Evolutionary conservation across 768 basidiomycete genomes (phyloP), one percentile per base, ranked within the genome.

Genomic region (Lactifluus subvellereus): DNA sequence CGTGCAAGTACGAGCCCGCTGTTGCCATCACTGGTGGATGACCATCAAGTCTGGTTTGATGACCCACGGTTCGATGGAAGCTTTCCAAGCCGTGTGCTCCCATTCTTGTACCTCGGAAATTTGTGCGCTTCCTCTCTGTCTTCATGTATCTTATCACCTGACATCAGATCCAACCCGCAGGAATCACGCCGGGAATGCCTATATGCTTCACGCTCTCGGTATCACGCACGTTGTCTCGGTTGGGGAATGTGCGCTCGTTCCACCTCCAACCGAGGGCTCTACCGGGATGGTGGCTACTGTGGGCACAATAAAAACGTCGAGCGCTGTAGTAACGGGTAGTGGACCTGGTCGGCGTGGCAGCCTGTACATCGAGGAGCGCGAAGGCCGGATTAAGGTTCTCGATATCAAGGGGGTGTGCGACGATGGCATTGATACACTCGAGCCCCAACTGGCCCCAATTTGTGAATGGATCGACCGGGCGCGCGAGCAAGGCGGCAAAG

Each of bases 161-260:
- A 68, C 68, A 18, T 59, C 13, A 11, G 49, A 53, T 55, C 27
- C 61, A 9, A 50, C 27, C 48, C 45, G 48, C 64, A 93, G 93
- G 73, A 92, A 94, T 69, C 96, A 98, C 69, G 96, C 96, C 0
- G 79, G 87, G 32, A 98, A 98, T 74, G 94, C 86, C 57, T 91
- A 91, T 70, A 97, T 98, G 94, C 84, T 98, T 3, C 90, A 94
- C 69, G 92, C 93, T 3, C 82, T 98, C 16, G 94, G 94, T 30
- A 95, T 98, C 69, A 96, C 94, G 2, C 95, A 98, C 72, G 94
- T 98, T 66, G 94, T 98, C 33, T 94, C 91, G 9, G 94, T 98
- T 3, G 96, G 96, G 54, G 96, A 98, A 78, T 94, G 92, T 64
- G 91, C 95, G 11, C 83, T 97, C 27, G 79, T 89, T 3, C 92